Conservation (phyloP, 176 grass and related monocot genomes). For the Neostapfia colusana region DNA sequence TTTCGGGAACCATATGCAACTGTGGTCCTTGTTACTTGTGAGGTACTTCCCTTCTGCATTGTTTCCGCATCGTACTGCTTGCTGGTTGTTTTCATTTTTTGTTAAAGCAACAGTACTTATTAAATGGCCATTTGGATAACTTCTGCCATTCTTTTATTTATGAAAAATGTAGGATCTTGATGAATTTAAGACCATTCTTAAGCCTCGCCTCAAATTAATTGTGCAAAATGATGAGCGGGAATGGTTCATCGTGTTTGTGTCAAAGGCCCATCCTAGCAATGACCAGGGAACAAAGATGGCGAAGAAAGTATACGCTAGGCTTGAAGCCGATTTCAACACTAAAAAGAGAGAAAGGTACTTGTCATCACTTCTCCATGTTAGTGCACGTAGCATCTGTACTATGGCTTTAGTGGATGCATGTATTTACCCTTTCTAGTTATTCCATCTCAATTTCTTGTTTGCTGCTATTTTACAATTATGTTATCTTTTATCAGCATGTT, state of each 20-base stretch:
- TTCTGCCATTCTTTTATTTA: conserved; percentile 20
- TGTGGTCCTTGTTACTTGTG: conserved; percentile 85
- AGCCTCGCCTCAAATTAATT: conserved; percentile 93
- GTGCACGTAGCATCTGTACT: conserved; percentile 13
- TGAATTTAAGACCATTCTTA: conserved; percentile 97
- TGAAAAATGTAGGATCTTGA: conserved; percentile 77
- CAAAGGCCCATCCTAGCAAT: conserved; percentile 86
- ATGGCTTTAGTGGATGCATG: conserved; percentile 18
- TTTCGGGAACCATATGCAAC: conserved; percentile 92
- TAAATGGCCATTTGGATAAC: conserved; percentile 27
- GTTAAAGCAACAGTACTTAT: conserved; percentile 9
- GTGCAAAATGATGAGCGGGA: conserved; percentile 98
- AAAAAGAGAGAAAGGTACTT: conserved; percentile 93
- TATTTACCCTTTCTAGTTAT: conserved; percentile 4
- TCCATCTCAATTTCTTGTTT: conserved; percentile 17
- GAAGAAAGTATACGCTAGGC: conserved; percentile 84
- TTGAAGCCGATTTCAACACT: conserved; percentile 97
- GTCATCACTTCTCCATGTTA: neutral
- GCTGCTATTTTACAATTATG: neutral
- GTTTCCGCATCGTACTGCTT: conserved; percentile 2
- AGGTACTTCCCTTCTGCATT: conserved; percentile 47
- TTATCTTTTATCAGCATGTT: conserved; percentile 22
- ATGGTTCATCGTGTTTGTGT: conserved; percentile 97
- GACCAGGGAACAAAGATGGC: conserved; percentile 93
- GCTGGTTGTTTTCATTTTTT: conserved; percentile 18